phyloP scores from a whole-genome alignment of 805 yeast species.

The Dipodascus albidus region DNA sequence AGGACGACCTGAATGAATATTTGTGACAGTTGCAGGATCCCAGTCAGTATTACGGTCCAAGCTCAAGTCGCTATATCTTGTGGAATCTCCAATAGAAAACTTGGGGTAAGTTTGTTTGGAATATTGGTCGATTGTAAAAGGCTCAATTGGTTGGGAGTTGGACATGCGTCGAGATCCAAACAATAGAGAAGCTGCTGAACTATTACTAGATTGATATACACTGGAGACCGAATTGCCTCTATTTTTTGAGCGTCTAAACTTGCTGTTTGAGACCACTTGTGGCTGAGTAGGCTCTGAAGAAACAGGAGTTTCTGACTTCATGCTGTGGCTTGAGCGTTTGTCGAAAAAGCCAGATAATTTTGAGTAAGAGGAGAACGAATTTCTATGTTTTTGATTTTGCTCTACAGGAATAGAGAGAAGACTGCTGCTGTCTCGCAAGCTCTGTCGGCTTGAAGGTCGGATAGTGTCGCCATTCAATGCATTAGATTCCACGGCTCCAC shows the following conservation, averaged over 20 bases:
- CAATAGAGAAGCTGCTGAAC: not conserved
- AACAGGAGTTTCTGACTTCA: not conserved
- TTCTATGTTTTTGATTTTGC: not conserved
- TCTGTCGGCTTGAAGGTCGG: not conserved
- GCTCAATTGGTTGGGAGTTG: not conserved
- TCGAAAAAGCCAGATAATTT: not conserved
- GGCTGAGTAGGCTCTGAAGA: not conserved
- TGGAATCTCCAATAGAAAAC: not conserved
- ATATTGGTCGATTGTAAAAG: not conserved
- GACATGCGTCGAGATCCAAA: not conserved
- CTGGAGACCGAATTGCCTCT: not conserved
- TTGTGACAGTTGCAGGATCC: not conserved
- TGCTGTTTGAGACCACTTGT: not conserved
- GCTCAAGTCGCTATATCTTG: not conserved
- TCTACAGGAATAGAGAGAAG: not conserved
- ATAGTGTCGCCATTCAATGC: not conserved
- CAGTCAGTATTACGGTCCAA: not conserved
- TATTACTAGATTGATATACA: not conserved
- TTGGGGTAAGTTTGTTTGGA: not conserved
- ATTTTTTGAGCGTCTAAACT: not conserved
- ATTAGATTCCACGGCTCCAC: too few species aligned
- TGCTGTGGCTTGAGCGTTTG: not conserved
- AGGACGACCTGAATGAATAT: not conserved
- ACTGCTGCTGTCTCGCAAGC: not conserved
- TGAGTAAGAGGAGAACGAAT: not conserved